Conservation (phyloP, 805 yeast genomes). For the Nakazawaea holstii region DNA sequence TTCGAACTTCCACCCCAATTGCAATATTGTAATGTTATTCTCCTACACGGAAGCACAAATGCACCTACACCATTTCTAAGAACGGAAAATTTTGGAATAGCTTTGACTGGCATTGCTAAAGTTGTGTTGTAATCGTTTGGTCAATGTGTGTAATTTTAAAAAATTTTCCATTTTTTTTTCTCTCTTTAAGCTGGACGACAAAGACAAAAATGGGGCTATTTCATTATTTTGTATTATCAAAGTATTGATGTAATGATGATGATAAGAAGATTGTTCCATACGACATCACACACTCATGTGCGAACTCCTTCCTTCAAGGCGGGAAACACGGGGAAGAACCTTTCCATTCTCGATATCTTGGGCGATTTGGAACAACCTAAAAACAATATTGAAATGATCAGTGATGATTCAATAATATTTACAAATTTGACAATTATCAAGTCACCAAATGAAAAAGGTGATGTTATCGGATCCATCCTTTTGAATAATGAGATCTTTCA, state of each 20-base stretch:
- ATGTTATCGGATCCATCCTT: conserved; percentile 41
- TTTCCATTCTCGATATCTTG: conserved; percentile 40
- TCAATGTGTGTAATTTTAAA: no score
- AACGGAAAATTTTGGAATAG: conserved; percentile 50
- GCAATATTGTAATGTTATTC: conserved; percentile 74
- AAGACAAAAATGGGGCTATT: no score
- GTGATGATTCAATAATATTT: conserved; percentile 54
- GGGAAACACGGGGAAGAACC: conserved; percentile 28
- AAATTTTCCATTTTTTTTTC: not conserved
- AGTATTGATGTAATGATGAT: not conserved
- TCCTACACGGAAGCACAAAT: conserved; percentile 68
- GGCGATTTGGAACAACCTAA: conserved; percentile 37
- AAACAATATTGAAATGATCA: conserved; percentile 46
- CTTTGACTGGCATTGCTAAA: conserved; percentile 47
- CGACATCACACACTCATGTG: not conserved
- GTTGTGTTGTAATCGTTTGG: not conserved
- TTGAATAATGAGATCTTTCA: conserved; percentile 58
- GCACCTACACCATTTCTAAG: conserved; percentile 78
- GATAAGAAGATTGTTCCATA: conserved; percentile 5
- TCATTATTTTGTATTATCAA: not conserved
- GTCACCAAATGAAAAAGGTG: conserved; percentile 32
- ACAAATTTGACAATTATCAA: conserved; percentile 45
- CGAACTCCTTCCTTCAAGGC: conserved; percentile 22
- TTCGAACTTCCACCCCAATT: conserved; percentile 94
- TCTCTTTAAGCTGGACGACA: no score